A percentile compares a stretch with the other conserved stretches of the same genome.
phyloP scores from a whole-genome alignment of 2,329 filamentous ascomycete genomes.

The Colletotrichum sublineola region DNA sequence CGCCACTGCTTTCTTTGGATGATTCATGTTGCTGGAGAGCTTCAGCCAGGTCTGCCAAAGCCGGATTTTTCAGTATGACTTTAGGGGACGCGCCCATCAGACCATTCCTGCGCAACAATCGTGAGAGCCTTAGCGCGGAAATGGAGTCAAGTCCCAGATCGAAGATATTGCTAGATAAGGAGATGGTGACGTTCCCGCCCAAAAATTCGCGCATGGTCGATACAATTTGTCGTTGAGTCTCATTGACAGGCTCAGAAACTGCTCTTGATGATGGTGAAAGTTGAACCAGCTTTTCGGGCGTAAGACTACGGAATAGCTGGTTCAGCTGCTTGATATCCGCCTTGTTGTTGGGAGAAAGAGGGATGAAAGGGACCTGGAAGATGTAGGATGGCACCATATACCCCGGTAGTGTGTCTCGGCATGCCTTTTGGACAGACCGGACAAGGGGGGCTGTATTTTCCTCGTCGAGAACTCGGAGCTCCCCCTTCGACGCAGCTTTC shows the following conservation, averaged over 20 bases:
- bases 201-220: slow-evolving; percentile 67
- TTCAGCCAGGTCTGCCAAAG: slow-evolving; percentile 61
- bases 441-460: slow-evolving; percentile 43
- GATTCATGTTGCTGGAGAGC: slow-evolving; percentile 48
- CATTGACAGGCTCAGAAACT: slow-evolving; percentile 47
- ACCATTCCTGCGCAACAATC: slow-evolving; percentile 72
- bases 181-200: slow-evolving; percentile 59
- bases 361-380: slow-evolving; percentile 77
- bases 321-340: slow-evolving; percentile 80
- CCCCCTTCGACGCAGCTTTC: background rate
- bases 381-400: slow-evolving; percentile 96
- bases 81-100: slow-evolving; percentile 73
- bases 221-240: slow-evolving; percentile 63
- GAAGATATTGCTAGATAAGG: slow-evolving; percentile 77
- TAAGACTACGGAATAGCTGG: slow-evolving; percentile 73
- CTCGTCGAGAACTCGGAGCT: slow-evolving; percentile 46
- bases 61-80: slow-evolving; percentile 73
- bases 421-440: slow-evolving; percentile 60
- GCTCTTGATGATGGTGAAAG: slow-evolving; percentile 54
- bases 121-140: slow-evolving; percentile 79
- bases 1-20: slow-evolving; percentile 42
- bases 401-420: slow-evolving; percentile 76
- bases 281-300: slow-evolving; percentile 71
- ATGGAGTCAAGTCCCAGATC: slow-evolving; percentile 92
- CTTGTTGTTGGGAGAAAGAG: slow-evolving; percentile 91